phyloP scores from a whole-genome alignment of 345 rosid species.

The Acer campestre region DNA sequence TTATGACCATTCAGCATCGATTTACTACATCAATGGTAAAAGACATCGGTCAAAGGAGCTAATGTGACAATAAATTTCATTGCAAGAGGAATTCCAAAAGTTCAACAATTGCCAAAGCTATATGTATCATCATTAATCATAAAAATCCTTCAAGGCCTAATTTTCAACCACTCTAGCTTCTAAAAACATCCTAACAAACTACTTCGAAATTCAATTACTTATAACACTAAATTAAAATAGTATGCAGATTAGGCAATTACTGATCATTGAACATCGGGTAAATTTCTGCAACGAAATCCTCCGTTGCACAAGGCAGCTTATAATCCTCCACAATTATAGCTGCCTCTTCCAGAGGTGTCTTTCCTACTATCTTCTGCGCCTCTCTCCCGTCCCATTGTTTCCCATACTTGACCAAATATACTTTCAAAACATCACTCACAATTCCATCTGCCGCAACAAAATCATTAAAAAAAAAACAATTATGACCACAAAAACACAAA shows the following conservation, averaged over 20 bases:
- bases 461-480: slow-evolving; percentile 7
- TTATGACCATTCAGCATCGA: background rate
- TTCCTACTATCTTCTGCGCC: slow-evolving; percentile 56
- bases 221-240: background rate
- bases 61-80: too few species aligned
- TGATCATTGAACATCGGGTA: slow-evolving; percentile 64
- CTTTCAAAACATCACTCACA: slow-evolving; percentile 61
- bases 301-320: slow-evolving; percentile 70
- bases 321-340: slow-evolving; percentile 77
- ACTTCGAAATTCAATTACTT: background rate
- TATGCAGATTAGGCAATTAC: slow-evolving; percentile 35
- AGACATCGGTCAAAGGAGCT: background rate
- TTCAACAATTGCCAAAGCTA: background rate
- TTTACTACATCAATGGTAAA: background rate
- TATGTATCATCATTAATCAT: background rate
- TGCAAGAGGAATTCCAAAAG: too few species aligned
- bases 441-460: slow-evolving; percentile 59
- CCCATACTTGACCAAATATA: slow-evolving; percentile 64
- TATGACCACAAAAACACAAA: background rate
- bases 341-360: slow-evolving; percentile 80
- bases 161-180: background rate
- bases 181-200: background rate
- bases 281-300: slow-evolving; percentile 65
- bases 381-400: slow-evolving; percentile 98
- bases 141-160: background rate